Conservation (phyloP, 208 protist genomes). For the Trichomonas vaginalis region DNA sequence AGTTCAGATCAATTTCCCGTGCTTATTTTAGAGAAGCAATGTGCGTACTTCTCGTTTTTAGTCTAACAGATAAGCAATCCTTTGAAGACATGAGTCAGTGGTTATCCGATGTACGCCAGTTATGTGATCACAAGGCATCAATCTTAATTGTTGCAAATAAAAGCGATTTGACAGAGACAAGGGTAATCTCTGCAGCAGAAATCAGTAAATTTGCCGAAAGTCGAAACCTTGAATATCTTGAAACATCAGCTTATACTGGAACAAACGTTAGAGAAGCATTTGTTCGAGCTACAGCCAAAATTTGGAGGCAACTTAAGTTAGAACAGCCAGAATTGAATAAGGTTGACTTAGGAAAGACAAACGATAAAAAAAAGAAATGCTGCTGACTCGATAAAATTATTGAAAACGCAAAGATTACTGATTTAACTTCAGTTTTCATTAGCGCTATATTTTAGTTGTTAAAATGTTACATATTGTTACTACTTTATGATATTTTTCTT, state of each 20-base stretch:
- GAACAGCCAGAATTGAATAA: too few relatives aligned
- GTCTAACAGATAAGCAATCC: neutral
- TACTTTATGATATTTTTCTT: too few relatives aligned
- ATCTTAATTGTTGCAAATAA: neutral
- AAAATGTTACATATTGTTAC: too few relatives aligned
- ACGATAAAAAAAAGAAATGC: too few relatives aligned
- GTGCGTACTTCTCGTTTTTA: neutral
- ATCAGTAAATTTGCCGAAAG: neutral
- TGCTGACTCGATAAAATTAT: too few relatives aligned
- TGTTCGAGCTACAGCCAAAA: neutral
- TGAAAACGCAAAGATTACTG: too few relatives aligned
- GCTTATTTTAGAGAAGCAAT: neutral
- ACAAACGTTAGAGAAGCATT: constrained; percentile 9
- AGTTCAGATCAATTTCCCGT: neutral
- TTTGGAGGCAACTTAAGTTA: too few relatives aligned
- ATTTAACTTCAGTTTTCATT: too few relatives aligned
- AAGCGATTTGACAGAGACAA: neutral
- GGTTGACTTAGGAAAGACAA: too few relatives aligned
- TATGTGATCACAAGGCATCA: neutral
- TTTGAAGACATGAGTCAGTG: neutral
- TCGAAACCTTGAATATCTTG: neutral
- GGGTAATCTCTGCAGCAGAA: neutral
- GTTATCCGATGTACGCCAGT: neutral
- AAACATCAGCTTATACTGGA: neutral
- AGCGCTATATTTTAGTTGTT: too few relatives aligned